Evolutionary conservation across 805 yeast species (phyloP).

Genomic region (Nakazawaea holstii): DNA sequence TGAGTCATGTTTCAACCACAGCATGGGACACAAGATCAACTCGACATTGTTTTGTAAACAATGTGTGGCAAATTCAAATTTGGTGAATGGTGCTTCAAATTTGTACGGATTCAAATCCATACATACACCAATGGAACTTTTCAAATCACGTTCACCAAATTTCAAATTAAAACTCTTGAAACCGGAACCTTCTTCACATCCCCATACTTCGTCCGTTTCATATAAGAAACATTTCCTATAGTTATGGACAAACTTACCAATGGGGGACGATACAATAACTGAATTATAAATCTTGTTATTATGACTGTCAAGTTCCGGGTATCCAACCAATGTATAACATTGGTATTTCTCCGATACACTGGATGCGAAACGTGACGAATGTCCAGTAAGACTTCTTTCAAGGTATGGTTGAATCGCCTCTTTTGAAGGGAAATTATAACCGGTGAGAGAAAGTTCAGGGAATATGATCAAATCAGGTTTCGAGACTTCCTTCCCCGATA

Average conservation of each 20-base stretch:
- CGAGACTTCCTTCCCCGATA: conserved; percentile 13
- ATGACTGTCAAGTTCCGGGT: conserved; percentile 52
- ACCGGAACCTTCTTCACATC: conserved; percentile 65
- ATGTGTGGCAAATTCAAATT: conserved; percentile 62
- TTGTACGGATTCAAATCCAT: conserved; percentile 91
- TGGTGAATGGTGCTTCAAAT: conserved; percentile 72
- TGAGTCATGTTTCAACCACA: conserved; percentile 67
- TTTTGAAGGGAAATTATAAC: conserved; percentile 59
- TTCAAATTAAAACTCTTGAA: conserved; percentile 47
- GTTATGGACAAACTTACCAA: conserved; percentile 54
- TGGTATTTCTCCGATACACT: conserved; percentile 40
- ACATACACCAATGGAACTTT: conserved; percentile 74
- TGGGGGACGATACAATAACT: conserved; percentile 56
- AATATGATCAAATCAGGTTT: conserved; percentile 64
- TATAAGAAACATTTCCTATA: conserved; percentile 76
- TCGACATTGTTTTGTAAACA: conserved; percentile 43
- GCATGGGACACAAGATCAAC: conserved; percentile 74
- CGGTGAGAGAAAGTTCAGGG: conserved; percentile 83
- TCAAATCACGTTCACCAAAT: conserved; percentile 25
- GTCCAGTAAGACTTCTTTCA: conserved; percentile 42
- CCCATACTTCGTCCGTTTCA: conserved; percentile 78
- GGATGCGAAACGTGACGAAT: conserved; percentile 51
- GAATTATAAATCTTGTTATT: conserved; percentile 51
- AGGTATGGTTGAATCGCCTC: conserved; percentile 51
- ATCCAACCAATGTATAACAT: conserved; percentile 76